phyloP scores from a whole-genome alignment of 805 yeast species.

The Wickerhamomyces queroliae region DNA sequence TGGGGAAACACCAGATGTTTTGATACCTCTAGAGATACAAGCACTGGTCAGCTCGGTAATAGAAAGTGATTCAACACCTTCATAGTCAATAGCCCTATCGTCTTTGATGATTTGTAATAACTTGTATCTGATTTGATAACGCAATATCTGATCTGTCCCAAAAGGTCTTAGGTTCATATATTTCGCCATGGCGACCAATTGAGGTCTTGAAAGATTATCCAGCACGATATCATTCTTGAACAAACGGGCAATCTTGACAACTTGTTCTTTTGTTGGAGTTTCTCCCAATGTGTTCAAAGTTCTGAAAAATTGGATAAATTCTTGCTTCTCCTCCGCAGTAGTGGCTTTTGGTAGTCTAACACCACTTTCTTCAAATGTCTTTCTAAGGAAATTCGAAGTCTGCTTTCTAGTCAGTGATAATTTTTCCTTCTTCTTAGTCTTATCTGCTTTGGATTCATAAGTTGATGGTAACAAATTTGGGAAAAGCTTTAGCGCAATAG shows the following conservation, averaged over 20 bases:
- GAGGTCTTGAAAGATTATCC: conserved; percentile 89
- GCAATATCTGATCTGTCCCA: conserved; percentile 86
- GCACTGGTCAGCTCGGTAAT: conserved; percentile 80
- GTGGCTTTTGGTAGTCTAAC: conserved; percentile 63
- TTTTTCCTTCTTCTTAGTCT: conserved; percentile 48
- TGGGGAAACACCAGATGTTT: conserved; percentile 70
- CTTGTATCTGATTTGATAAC: conserved; percentile 90
- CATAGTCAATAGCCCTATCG: conserved; percentile 87
- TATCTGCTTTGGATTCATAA: conserved; percentile 62
- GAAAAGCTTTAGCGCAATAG: conserved; percentile 85
- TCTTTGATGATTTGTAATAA: conserved; percentile 88
- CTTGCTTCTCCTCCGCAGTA: conserved; percentile 64
- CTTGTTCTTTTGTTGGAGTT: conserved; percentile 60
- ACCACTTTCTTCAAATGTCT: conserved; percentile 62
- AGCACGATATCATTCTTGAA: conserved; percentile 91
- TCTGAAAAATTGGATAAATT: conserved; percentile 74
- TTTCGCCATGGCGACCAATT: conserved; percentile 86
- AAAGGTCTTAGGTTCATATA: conserved; percentile 89
- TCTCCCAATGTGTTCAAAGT: conserved; percentile 60
- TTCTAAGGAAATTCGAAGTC: conserved; percentile 56
- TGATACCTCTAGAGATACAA: conserved; percentile 92
- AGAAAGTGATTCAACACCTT: conserved; percentile 82
- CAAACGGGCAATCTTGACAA: conserved; percentile 78
- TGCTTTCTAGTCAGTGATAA: conserved; percentile 58
- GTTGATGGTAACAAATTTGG: conserved; percentile 94